Evolutionary conservation across 2,329 filamentous ascomycete genomes (phyloP).

Genomic region (Hirsutella minnesotensis): DNA sequence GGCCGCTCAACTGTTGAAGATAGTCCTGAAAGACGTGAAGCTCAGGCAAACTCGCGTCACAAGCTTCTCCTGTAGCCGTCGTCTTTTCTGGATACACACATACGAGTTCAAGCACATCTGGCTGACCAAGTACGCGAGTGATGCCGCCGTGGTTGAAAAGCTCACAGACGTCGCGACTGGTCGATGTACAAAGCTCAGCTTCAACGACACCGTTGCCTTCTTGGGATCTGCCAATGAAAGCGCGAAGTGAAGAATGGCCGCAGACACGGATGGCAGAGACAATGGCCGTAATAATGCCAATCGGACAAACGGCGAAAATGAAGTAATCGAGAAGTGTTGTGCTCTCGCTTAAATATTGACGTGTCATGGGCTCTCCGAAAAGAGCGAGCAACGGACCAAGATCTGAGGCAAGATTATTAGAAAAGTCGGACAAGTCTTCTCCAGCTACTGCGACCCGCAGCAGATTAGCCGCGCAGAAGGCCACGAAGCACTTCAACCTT

Average conservation of each 20-base stretch:
- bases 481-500: not conserved
- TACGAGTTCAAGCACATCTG: constrained; percentile 20
- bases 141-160: constrained; percentile 21
- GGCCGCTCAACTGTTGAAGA: not conserved
- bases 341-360: constrained; percentile 24
- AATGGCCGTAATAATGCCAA: constrained; percentile 28
- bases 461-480: not conserved
- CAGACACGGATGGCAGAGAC: constrained; percentile 19
- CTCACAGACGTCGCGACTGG: constrained; percentile 25
- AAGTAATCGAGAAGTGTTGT: constrained; percentile 16
- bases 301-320: constrained; percentile 21
- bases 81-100: constrained; percentile 1
- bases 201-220: constrained; percentile 22
- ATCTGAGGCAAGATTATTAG: constrained; percentile 22
- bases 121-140: constrained; percentile 18
- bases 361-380: constrained; percentile 24
- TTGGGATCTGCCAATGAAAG: constrained; percentile 25
- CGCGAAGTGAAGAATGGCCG: constrained; percentile 16
- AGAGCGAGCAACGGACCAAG: constrained; percentile 21
- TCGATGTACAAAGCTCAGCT: constrained; percentile 27
- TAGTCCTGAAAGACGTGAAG: not conserved
- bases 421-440: constrained; percentile 13
- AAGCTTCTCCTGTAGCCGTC: not conserved
- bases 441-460: not conserved
- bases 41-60: not conserved